Conservation (phyloP, 768 basidiomycete species). For the Udeniomyces megalosporus region DNA sequence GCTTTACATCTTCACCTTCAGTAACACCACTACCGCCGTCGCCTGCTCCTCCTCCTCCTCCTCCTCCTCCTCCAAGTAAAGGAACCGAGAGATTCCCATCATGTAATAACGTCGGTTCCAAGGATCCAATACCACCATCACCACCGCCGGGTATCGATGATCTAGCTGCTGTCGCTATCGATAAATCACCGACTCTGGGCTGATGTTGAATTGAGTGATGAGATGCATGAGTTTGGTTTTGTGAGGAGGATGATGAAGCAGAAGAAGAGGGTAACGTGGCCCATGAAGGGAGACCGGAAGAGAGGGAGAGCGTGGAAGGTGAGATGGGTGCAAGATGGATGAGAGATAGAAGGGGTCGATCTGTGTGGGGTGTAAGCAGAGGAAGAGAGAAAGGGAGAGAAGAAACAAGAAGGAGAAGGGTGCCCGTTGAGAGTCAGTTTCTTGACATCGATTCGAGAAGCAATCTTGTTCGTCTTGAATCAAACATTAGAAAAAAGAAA, state of each 20-base stretch:
- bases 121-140: too few relatives aligned
- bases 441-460: not conserved
- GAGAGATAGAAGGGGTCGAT: not conserved
- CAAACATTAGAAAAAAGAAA: not conserved
- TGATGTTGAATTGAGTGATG: too few relatives aligned
- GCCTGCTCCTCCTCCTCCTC: too few relatives aligned
- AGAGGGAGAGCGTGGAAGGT: not conserved
- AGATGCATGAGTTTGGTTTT: not conserved
- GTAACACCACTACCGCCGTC: too few relatives aligned
- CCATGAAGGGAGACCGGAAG: not conserved
- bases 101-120: too few relatives aligned
- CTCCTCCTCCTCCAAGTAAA: too few relatives aligned
- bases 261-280: not conserved
- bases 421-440: too few relatives aligned
- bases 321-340: constrained; percentile 15
- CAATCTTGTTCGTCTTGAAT: not conserved
- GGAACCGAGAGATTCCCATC: not conserved
- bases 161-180: too few relatives aligned
- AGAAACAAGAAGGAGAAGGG: constrained; percentile 16
- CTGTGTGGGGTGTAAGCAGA: constrained; percentile 17
- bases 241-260: not conserved
- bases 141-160: too few relatives aligned
- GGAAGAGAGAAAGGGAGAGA: constrained; percentile 17
- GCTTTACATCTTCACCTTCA: too few relatives aligned
- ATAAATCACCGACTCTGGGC: too few relatives aligned